These are phyloP conservation scores for Stemphylium beticola DNA, from an alignment of 2,329 filamentous ascomycete genomes.

Conservation along the genomic window DNA sequence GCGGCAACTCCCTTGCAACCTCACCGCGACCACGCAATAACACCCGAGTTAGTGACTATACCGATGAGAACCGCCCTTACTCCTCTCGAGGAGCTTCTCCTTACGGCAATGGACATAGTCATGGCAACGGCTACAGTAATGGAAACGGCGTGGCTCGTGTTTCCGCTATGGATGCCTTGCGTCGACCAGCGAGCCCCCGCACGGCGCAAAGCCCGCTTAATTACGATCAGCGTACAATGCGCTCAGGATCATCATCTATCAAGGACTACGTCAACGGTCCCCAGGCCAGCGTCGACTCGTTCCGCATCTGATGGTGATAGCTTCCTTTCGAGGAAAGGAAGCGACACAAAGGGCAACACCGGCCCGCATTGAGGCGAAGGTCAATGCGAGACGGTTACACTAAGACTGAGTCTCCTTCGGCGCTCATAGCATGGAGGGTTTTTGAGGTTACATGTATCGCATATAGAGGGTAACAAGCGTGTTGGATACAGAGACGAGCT, in stretches of 20 bases:
- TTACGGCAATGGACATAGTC: background rate
- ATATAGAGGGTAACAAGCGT: background rate
- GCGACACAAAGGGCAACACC: background rate
- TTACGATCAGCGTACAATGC: conserved; percentile 17
- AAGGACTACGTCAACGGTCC: conserved; percentile 12
- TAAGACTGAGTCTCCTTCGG: background rate
- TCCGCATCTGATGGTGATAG: conserved; percentile 16
- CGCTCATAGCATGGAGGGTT: background rate
- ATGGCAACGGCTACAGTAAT: conserved; percentile 1
- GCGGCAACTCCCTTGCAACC: conserved; percentile 14
- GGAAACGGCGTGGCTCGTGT: conserved; percentile 10
- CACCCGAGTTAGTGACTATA: conserved; percentile 13
- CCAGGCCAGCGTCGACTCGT: conserved; percentile 22
- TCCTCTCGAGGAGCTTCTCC: conserved; percentile 2
- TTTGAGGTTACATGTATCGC: background rate
- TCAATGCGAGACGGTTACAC: background rate
- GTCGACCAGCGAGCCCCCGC: conserved; percentile 15
- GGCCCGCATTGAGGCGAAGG: background rate
- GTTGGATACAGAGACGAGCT: conserved; percentile 1
- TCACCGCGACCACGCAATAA: background rate
- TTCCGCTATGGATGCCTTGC: conserved; percentile 11
- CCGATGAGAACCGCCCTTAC: conserved; percentile 9
- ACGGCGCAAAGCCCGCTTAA: background rate
- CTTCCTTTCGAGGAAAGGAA: background rate
- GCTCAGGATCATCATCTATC: conserved; percentile 17